Evolutionary conservation across 176 grass and related monocot genomes (phyloP), one percentile per base, ranked within the genome.

Genomic region (Areca catechu): DNA sequence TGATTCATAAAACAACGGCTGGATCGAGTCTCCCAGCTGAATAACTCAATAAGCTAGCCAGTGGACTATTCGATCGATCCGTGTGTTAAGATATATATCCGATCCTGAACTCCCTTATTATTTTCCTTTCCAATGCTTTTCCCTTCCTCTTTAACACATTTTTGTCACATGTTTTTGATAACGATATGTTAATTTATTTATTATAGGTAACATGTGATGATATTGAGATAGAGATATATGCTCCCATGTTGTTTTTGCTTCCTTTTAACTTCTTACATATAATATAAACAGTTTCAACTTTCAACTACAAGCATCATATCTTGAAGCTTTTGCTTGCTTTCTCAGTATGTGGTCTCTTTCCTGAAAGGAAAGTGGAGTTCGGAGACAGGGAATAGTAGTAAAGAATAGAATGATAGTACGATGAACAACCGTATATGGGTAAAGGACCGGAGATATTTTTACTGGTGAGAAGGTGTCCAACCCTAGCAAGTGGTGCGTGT

Each of bases 301-400:
- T 48, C 20, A 58, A 17, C 19, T 58, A 22, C 24, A 58, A 15
- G 22, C 24, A 22, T 56, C 12, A 20, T 56, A 10, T 15, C 15
- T 9, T 15, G 12, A 49, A 22, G 60, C 37, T 62, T 15, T 19
- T 28, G 14, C 30, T 48, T 49, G 20, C 37, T 20, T 22, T 63
- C 60, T 63, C 24, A 15, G 22, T 65, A 9, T 20, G 2, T 20
- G 25, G 48, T 65, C 62, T 51, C 62, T 65, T 51, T 65, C 62
- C 47, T n/a, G 48, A 65, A 27, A 27, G 47, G 10, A 65, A 65
- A 65, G 62, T 27, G 47, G 6, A 21, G 12, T 27, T 51, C 47
- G 16, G 14, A n/a, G 3, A 12, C 10, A 10, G 25, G 48, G 29
- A 65, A 51, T 15, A 25, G 62, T 49, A 65, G 62, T 65, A 65